Evolutionary conservation across 768 basidiomycete species (phyloP).

Genomic region (Boletus speciosus): DNA sequence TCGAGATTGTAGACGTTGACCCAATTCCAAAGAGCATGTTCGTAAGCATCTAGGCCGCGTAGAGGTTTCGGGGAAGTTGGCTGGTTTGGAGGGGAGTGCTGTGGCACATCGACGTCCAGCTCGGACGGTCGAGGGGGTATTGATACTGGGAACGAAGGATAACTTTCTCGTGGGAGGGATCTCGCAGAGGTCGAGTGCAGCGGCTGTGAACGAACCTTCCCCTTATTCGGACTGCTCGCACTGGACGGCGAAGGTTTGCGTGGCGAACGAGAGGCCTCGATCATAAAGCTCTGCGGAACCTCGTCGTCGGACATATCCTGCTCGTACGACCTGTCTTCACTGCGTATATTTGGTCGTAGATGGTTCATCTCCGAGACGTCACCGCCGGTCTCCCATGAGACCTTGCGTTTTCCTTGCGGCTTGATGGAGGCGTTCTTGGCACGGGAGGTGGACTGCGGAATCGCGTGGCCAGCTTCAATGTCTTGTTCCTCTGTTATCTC

Average conservation of each 20-base stretch:
- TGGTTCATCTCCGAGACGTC: constrained; percentile 53
- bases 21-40: constrained; percentile 97
- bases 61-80: constrained; percentile 40
- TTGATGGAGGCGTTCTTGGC: constrained; percentile 30
- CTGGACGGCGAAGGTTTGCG: constrained; percentile 35
- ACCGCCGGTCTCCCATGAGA: constrained; percentile 55
- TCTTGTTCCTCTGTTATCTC: constrained; percentile 45
- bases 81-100: constrained; percentile 19
- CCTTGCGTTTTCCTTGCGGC: constrained; percentile 47
- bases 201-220: constrained; percentile 45
- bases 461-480: constrained; percentile 58
- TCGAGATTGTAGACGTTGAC: constrained; percentile 98
- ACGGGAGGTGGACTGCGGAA: constrained; percentile 33
- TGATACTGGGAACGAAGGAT: constrained; percentile 40
- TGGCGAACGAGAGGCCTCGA: constrained; percentile 56
- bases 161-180: constrained; percentile 37
- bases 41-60: constrained; percentile 77
- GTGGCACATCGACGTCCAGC: constrained; percentile 40
- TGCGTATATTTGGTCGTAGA: constrained; percentile 69
- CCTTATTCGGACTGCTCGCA: constrained; percentile 29
- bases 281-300: constrained; percentile 82
- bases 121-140: constrained; percentile 68
- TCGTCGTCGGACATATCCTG: constrained; percentile 75
- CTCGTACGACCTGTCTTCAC: constrained; percentile 57
- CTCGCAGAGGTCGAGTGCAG: constrained; percentile 48